Evolutionary conservation across 2,329 filamentous ascomycete species (phyloP).

Genomic region (Clonostachys solani): DNA sequence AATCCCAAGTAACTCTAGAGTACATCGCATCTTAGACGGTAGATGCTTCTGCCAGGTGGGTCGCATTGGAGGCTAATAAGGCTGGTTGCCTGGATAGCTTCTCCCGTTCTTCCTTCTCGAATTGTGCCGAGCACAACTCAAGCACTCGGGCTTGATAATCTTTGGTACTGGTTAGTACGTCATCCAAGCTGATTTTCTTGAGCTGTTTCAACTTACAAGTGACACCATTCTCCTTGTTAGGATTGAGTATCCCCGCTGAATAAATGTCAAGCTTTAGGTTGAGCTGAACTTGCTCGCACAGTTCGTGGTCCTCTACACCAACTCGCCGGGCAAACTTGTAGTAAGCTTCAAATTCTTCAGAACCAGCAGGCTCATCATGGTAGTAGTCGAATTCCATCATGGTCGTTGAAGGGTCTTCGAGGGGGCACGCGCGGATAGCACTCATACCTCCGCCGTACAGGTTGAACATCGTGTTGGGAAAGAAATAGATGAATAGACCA

Average conservation of each 20-base stretch:
- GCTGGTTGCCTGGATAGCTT: no score
- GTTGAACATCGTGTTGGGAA: conserved; percentile 50
- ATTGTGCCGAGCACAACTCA: background rate
- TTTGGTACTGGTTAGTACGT: background rate
- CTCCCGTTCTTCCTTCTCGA: background rate
- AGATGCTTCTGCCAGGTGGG: no score
- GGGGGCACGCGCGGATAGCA: conserved; percentile 50
- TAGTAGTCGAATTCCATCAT: conserved; percentile 37
- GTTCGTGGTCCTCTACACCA: background rate
- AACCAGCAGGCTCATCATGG: background rate
- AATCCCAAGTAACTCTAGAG: no score
- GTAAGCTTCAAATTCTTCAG: background rate
- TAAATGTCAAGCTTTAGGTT: background rate
- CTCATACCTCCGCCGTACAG: conserved; percentile 56
- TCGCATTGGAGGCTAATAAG: no score
- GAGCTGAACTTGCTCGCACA: background rate
- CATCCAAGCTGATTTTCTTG: background rate
- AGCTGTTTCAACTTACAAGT: background rate
- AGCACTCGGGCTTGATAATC: background rate
- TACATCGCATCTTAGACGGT: no score
- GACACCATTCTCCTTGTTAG: background rate
- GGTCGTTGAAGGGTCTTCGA: conserved; percentile 39
- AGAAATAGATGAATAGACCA: conserved; percentile 54
- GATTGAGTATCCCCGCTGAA: background rate
- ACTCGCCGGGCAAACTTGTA: background rate